Conservation (phyloP, 1,139 yeast genomes). For the Entelexis sorbosivorans region DNA sequence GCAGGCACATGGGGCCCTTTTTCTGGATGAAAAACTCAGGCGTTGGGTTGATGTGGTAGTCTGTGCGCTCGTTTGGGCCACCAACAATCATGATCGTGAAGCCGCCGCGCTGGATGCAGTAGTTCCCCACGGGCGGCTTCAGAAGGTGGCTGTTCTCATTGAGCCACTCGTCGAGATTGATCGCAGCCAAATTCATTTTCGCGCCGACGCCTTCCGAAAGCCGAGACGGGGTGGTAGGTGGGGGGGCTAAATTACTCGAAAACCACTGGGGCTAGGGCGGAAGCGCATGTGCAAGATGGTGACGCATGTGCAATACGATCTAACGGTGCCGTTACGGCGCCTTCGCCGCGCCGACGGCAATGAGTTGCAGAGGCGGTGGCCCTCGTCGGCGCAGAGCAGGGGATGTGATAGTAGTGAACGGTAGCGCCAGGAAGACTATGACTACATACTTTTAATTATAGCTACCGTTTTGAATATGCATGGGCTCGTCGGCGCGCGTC, state of each 20-base stretch:
- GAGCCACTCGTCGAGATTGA: slow-evolving; percentile 72
- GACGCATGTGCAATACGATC: background rate
- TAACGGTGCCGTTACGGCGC: too few species aligned
- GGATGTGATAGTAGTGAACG: too few species aligned
- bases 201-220: background rate
- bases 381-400: too few species aligned
- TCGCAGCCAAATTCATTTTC: slow-evolving; percentile 52
- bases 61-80: slow-evolving; percentile 89
- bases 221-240: background rate
- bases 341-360: too few species aligned
- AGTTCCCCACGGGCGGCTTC: slow-evolving; percentile 88
- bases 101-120: slow-evolving; percentile 80
- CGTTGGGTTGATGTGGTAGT: slow-evolving; percentile 85
- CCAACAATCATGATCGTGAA: slow-evolving; percentile 91
- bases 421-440: too few species aligned
- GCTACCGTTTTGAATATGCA: too few species aligned
- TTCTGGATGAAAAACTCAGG: slow-evolving; percentile 89
- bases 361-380: too few species aligned
- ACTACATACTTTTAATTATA: too few species aligned
- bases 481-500: background rate
- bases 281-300: background rate
- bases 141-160: slow-evolving; percentile 61
- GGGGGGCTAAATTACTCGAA: too few species aligned
- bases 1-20: slow-evolving; percentile 74
- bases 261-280: background rate